phyloP scores from a whole-genome alignment of 2,329 filamentous ascomycete genomes.

The Cytospora chrysosperma region DNA sequence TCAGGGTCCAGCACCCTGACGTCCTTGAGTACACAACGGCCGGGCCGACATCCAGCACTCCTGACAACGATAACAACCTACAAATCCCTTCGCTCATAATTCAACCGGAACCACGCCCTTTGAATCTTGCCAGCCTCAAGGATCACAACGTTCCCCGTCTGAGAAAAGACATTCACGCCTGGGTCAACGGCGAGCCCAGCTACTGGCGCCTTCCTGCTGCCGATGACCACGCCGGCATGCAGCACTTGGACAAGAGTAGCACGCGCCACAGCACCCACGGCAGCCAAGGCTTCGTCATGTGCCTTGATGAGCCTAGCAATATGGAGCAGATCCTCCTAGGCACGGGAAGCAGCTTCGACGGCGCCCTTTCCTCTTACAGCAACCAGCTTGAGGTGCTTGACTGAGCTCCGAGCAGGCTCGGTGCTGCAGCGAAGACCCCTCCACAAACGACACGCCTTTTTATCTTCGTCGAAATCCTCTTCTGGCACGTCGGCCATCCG shows the following conservation, averaged over 20 bases:
- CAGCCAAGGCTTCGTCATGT: not conserved
- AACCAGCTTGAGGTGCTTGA: not conserved
- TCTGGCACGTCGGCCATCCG: no score
- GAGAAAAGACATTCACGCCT: not conserved
- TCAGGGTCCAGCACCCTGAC: not conserved
- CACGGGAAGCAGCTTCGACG: not conserved
- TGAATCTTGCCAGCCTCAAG: not conserved
- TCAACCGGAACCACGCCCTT: not conserved
- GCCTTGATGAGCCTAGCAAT: not conserved
- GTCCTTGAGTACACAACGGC: not conserved
- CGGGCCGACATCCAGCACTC: constrained; percentile 3
- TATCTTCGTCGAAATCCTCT: no score
- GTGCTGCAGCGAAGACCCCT: not conserved
- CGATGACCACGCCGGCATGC: not conserved
- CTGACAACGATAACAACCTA: not conserved
- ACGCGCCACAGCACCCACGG: constrained; percentile 1
- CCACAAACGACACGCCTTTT: not conserved
- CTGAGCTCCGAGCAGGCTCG: not conserved
- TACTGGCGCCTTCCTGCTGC: not conserved
- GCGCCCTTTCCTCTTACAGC: not conserved
- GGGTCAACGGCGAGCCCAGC: constrained; percentile 3
- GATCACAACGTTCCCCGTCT: not conserved
- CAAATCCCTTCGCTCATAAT: not conserved
- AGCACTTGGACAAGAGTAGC: not conserved
- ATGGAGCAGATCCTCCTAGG: not conserved